phyloP scores from a whole-genome alignment of 1,139 yeast genomes.

The Candida sojae region DNA sequence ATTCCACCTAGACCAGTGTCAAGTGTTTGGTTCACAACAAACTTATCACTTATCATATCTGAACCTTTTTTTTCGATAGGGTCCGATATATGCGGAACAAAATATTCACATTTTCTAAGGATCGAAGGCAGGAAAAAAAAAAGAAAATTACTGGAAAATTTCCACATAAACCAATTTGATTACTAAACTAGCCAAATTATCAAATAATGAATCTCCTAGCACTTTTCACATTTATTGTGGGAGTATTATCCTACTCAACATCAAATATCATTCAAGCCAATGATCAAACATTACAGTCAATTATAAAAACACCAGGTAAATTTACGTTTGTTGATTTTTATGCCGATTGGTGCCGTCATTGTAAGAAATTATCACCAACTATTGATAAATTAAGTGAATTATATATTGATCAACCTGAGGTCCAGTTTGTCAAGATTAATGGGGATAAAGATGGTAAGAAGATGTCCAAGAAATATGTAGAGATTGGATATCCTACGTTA shows the following conservation, averaged over 20 bases:
- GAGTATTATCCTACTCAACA: slow-evolving; percentile 10
- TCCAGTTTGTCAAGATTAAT: slow-evolving; percentile 62
- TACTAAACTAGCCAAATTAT: background rate
- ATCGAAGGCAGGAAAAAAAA: background rate
- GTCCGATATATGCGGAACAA: background rate
- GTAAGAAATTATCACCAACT: slow-evolving; percentile 65
- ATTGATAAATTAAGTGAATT: slow-evolving; percentile 59
- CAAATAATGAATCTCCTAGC: slow-evolving; percentile 1
- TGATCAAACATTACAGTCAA: slow-evolving; percentile 53
- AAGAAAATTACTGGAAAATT: background rate
- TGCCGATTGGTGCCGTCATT: slow-evolving; percentile 83
- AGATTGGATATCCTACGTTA: slow-evolving; percentile 68
- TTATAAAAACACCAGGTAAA: slow-evolving; percentile 57
- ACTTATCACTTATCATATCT: too few relatives aligned
- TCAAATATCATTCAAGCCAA: slow-evolving; percentile 27
- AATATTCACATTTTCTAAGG: background rate
- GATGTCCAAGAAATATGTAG: slow-evolving; percentile 54
- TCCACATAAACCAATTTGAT: background rate
- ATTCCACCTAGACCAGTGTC: too few relatives aligned
- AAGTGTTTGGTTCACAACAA: too few relatives aligned
- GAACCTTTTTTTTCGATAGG: background rate
- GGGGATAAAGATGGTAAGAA: slow-evolving; percentile 64
- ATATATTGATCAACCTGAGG: slow-evolving; percentile 45
- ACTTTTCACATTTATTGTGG: background rate
- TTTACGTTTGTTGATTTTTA: slow-evolving; percentile 73